Conservation (phyloP, 495 filamentous ascomycete species). For the Margaritispora aquatica region DNA sequence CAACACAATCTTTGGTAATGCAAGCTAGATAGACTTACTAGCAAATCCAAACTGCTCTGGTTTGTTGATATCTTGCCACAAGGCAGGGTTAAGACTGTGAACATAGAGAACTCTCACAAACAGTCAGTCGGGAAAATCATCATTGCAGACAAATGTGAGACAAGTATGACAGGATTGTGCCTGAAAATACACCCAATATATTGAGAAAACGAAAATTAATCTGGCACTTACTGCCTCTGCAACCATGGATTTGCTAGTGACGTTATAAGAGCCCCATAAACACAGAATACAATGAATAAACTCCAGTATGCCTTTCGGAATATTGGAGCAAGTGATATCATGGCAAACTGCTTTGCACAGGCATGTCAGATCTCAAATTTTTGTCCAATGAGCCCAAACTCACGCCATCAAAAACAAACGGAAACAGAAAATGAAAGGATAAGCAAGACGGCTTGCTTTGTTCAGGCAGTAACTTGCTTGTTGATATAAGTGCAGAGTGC, state of each 20-base stretch:
- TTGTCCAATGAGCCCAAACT: not conserved
- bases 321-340: slow-evolving; percentile 18
- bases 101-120: slow-evolving; percentile 63
- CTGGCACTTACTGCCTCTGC: slow-evolving; percentile 54
- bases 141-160: too few species aligned
- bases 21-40: slow-evolving; percentile 41
- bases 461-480: too few species aligned
- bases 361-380: not conserved
- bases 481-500: too few species aligned
- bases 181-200: too few species aligned
- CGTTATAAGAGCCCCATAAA: slow-evolving; percentile 37
- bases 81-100: slow-evolving; percentile 61
- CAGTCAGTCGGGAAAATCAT: too few species aligned
- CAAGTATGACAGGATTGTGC: too few species aligned
- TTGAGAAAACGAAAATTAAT: not conserved
- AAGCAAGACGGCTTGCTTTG: too few species aligned
- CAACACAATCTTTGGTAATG: not conserved
- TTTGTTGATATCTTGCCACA: slow-evolving; percentile 62
- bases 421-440: too few species aligned
- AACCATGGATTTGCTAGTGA: slow-evolving; percentile 43
- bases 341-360: not conserved
- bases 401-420: not conserved
- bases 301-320: slow-evolving; percentile 28
- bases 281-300: slow-evolving; percentile 28
- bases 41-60: slow-evolving; percentile 79